These are phyloP conservation scores for Acacia concinna DNA, from an alignment of 331 rosid species.

Conservation along the genomic window DNA sequence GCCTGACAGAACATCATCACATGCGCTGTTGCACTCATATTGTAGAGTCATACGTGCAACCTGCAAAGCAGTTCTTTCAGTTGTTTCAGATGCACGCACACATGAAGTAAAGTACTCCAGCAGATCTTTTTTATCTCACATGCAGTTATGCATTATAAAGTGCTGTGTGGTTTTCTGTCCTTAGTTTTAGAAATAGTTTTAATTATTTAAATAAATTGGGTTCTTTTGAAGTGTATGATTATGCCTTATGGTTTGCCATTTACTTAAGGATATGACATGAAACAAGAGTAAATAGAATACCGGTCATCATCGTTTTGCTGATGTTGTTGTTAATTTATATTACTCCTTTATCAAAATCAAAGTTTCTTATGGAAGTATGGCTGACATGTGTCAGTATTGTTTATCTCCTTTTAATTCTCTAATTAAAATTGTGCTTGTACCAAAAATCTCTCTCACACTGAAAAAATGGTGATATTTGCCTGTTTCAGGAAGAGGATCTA, in stretches of 20 bases:
- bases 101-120: conserved; percentile 98
- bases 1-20: conserved; percentile 82
- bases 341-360: conserved; percentile 11
- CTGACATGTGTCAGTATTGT: conserved; percentile 3
- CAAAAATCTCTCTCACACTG: neutral
- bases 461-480: conserved; percentile 29
- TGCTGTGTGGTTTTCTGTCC: conserved; percentile 1
- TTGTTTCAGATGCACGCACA: conserved; percentile 87
- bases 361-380: conserved; percentile 3
- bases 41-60: conserved; percentile 83
- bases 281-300: conserved; percentile 21
- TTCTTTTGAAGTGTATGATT: conserved; percentile 23
- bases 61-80: conserved; percentile 79
- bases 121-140: conserved; percentile 36
- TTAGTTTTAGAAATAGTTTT: conserved; percentile 4
- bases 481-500: conserved; percentile 88
- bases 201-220: neutral
- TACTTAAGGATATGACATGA: conserved; percentile 4
- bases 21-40: conserved; percentile 80
- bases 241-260: neutral
- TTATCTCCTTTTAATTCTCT: conserved; percentile 14
- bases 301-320: conserved; percentile 17
- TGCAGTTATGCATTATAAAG: neutral
- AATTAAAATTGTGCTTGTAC: neutral
- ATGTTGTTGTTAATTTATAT: conserved; percentile 13